Evolutionary conservation across 352 stramenopile genomes (phyloP), one percentile per base, ranked within the genome.

Genomic region (Phytophthora multivora): DNA sequence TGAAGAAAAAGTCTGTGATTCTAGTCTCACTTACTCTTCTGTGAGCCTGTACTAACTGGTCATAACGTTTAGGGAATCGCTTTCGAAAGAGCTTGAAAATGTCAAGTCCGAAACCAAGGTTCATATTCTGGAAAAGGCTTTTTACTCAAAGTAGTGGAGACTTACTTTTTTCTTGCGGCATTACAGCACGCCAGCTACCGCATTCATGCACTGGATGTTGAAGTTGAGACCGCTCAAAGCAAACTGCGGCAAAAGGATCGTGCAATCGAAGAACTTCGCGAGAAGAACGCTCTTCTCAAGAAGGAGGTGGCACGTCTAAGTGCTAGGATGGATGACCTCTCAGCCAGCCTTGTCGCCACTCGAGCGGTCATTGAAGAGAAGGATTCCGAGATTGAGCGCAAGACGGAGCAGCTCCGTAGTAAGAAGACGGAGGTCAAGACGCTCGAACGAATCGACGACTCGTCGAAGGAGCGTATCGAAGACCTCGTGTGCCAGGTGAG

Each of bases 391-490:
- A 59, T 90, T 15, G 68, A 85, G 41, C 79, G 73, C 50, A 89
- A 90, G 53, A 75, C 80, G 16, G 80, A 84, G 38, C 77, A 85
- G 56, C 75, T 89, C 21, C 77, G 80, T 12, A 80, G 49, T 66
- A 91, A 92, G 60, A 91, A 90, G 61, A 90, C 81, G 0, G 84
- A 93, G 51, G 80, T 93, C 57, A 90, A 90, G 66, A 90, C 80
- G 33, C 67, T 93, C 3, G 63, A 80, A 25, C 83, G 86, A 26
- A 88, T 90, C 56, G 82, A 93, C 51, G 78, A 83, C 46, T 88
- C 83, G 25, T 91, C 80, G 31, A 89, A 88, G 49, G 80, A 91
- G 5, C 85, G 81, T 41, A 91, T 93, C 46, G 80, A 91, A 64
- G 79, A 89, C 51, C 77, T 93, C 18, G 79, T 89, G 50, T 80